Evolutionary conservation across 345 rosid species (phyloP).

Genomic region (Populus deltoides): DNA sequence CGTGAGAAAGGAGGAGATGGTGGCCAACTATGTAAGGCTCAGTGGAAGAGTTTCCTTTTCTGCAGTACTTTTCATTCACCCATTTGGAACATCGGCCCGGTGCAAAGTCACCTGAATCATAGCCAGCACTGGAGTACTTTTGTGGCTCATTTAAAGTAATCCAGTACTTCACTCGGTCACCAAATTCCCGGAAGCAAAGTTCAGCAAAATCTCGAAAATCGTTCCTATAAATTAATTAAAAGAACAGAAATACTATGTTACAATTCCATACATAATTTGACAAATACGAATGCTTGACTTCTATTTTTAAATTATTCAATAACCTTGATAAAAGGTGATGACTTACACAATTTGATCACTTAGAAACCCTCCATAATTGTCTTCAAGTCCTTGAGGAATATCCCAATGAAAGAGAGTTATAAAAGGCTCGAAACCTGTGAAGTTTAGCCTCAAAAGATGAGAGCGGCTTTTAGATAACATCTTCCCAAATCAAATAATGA

Average conservation of each 20-base stretch:
- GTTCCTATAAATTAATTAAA: background rate
- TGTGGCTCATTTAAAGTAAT: constrained; percentile 6
- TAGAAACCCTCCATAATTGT: background rate
- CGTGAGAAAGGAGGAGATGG: constrained; percentile 5
- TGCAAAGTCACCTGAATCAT: constrained; percentile 34
- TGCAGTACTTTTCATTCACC: no score
- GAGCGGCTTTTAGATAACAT: no score
- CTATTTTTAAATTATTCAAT: no score
- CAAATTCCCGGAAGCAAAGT: constrained; percentile 1
- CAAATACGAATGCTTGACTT: no score
- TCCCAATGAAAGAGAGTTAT: constrained; percentile 1
- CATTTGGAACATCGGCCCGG: constrained; percentile 18
- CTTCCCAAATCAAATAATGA: no score
- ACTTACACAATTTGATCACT: background rate
- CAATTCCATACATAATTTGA: no score
- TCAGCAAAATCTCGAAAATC: constrained; percentile 2
- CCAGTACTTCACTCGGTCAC: constrained; percentile 11
- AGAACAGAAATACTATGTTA: no score
- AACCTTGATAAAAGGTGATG: no score
- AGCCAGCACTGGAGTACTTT: constrained; percentile 10
- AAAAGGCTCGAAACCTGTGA: constrained; percentile 4
- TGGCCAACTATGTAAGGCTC: no score
- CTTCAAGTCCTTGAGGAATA: background rate
- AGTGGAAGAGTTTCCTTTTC: no score
- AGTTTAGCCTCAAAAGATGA: no score